Evolutionary conservation across 352 stramenopile species (phyloP), one percentile per base, ranked within the genome.

Genomic region (Hyaloperonospora brassicae): DNA sequence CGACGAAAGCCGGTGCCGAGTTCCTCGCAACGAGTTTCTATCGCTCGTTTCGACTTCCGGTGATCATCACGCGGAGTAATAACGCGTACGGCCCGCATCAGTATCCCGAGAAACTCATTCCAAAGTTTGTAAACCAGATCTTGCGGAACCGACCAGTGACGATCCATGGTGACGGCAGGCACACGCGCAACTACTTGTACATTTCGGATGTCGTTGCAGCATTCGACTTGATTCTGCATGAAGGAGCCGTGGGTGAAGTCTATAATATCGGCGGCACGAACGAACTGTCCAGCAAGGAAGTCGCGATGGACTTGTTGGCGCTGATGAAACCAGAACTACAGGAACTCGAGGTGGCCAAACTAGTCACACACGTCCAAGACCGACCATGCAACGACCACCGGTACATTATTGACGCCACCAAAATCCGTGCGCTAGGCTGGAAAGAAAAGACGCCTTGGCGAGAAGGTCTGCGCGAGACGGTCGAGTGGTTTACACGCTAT

Each of bases 41-140:
- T 23, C 82, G 87, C 9, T 97, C 88, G 30, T 99, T 98, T 79
- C 85, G 95, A 13, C 69, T 98, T 23, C 95, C 95, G 9, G 91
- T 89, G 39, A 93, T 99, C 60, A 98, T 99, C 66, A 98, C 96
- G 34, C 84, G 97, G 51, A 97, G 95, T 51, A 99, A 99, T 76
- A 99, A 99, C 72, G 96, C 99, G 25, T 98, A 98, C 60, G 96
- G 97, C 22, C 96, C 96, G 35, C 93, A 98, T 64, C 97, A 99
- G 72, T 99, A 98, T 64, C 97, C 96, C 0, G 97, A 99, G 73
- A 99, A 99, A 64, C 74, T 99, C 17, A 97, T 99, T 56, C 96
- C 97, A 11, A 98, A 99, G 70, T 98, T 98, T 53, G 97, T 97
- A 47, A 98, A 98, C 63, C 94, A 98, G 73, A 72, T 98, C 12